Conservation (phyloP, 345 rosid genomes). For the Citrus medica region DNA sequence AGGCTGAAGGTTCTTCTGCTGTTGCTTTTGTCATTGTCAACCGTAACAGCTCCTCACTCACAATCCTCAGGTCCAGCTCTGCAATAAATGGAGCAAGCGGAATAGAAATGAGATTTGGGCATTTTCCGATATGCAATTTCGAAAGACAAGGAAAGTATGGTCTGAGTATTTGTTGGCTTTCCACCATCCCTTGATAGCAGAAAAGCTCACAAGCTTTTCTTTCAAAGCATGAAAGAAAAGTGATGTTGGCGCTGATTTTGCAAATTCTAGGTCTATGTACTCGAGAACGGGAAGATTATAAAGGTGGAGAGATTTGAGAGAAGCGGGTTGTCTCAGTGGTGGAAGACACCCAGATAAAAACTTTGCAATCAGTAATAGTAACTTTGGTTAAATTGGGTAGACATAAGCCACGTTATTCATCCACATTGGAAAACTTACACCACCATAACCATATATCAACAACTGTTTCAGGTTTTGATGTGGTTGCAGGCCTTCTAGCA, state of each 20-base stretch:
- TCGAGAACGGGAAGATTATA: neutral
- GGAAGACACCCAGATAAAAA: neutral
- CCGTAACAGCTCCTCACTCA: neutral
- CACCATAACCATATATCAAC: neutral
- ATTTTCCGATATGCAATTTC: neutral
- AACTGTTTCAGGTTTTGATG: neutral
- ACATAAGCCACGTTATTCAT: neutral
- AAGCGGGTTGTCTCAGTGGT: neutral
- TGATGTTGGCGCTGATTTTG: neutral
- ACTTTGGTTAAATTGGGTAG: neutral
- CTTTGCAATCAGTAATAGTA: neutral
- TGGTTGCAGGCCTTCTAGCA: conserved; percentile 3
- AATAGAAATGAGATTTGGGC: conserved; percentile 4
- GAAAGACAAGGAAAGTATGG: conserved; percentile 7
- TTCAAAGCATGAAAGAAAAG: conserved; percentile 11
- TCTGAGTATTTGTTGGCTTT: neutral
- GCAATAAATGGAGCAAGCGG: conserved; percentile 1
- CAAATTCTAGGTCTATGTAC: neutral
- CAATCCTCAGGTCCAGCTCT: neutral
- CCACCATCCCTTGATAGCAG: conserved; percentile 12
- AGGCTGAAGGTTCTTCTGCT: neutral
- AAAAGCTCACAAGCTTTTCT: neutral
- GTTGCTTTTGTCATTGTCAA: neutral
- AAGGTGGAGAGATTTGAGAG: neutral
- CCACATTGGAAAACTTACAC: neutral